These are phyloP conservation scores for Thamnidium elegans DNA, from an alignment of 192 early-diverging fungal species.

Conservation along the genomic window DNA sequence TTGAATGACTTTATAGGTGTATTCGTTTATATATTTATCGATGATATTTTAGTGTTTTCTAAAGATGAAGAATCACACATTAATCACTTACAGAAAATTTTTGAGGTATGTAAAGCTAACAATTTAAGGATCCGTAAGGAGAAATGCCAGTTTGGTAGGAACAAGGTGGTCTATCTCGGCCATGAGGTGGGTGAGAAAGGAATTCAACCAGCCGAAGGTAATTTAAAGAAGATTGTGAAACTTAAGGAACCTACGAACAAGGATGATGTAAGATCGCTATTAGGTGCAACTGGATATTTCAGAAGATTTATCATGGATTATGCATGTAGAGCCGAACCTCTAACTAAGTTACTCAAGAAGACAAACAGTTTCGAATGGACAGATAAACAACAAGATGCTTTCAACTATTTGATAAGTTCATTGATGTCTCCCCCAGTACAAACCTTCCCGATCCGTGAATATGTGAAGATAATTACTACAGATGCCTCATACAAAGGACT, in stretches of 20 bases:
- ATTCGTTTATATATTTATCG: slow-evolving; percentile 20
- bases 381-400: background rate
- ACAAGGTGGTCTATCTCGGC: background rate
- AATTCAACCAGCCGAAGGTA: no score
- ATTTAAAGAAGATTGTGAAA: no score
- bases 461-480: slow-evolving; percentile 15
- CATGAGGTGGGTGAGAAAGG: background rate
- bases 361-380: slow-evolving; percentile 22
- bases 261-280: no score
- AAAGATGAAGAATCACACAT: slow-evolving; percentile 21
- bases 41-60: slow-evolving; percentile 34
- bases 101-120: background rate
- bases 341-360: slow-evolving; percentile 29
- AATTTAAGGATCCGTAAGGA: background rate
- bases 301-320: no score
- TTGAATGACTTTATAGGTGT: background rate
- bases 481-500: slow-evolving; percentile 3
- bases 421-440: slow-evolving; percentile 6
- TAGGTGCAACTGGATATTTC: no score
- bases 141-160: background rate
- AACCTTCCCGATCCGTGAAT: background rate
- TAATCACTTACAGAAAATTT: slow-evolving; percentile 17
- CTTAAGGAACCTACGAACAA: no score
- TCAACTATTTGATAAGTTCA: background rate
- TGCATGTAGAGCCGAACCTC: slow-evolving; percentile 23